A percentile compares a stretch with the other conserved stretches of the same genome.
phyloP scores from a whole-genome alignment of 805 yeast species.

The Ogataea nitratoaversa region DNA sequence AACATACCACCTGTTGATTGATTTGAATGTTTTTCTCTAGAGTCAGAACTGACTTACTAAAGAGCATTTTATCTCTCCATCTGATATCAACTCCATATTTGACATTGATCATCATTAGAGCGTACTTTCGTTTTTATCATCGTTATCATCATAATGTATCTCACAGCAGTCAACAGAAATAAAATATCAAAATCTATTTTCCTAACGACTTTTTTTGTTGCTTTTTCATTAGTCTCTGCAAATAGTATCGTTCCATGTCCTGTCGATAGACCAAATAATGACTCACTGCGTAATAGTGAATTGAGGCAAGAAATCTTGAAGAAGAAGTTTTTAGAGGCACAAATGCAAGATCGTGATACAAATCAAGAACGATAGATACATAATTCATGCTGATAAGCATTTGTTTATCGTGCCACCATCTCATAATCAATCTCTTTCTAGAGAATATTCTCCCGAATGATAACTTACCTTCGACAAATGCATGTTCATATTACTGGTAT shows the following conservation, averaged over 20 bases:
- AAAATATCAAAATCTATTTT: conserved; percentile 61
- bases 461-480: too few species aligned
- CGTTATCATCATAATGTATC: conserved; percentile 44
- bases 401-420: neutral
- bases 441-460: too few species aligned
- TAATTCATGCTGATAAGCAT: neutral
- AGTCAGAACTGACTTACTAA: too few species aligned
- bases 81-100: too few species aligned
- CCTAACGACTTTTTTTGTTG: conserved; percentile 70
- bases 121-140: too few species aligned
- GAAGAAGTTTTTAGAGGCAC: neutral
- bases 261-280: conserved; percentile 40
- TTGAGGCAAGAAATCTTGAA: conserved; percentile 16
- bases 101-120: too few species aligned
- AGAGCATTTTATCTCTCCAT: too few species aligned
- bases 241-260: conserved; percentile 37
- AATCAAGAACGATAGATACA: too few species aligned
- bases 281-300: conserved; percentile 21
- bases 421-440: neutral
- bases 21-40: too few species aligned
- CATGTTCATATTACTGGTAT: too few species aligned
- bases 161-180: conserved; percentile 54
- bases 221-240: conserved; percentile 45
- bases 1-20: too few species aligned
- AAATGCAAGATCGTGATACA: neutral